phyloP scores from a whole-genome alignment of 306 rosid genomes.

The Leucaena leucocephala region DNA sequence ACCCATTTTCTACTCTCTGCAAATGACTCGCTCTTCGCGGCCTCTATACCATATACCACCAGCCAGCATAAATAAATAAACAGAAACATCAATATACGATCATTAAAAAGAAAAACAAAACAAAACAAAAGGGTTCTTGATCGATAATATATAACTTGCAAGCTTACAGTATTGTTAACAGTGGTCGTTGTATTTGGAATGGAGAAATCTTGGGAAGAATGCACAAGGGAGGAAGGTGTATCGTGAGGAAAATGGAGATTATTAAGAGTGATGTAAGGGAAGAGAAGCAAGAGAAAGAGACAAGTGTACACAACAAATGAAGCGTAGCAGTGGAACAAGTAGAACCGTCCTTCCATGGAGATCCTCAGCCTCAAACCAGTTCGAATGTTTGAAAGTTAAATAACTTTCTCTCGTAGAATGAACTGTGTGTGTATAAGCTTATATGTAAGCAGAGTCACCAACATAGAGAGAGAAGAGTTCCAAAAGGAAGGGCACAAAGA shows the following conservation, averaged over 20 bases:
- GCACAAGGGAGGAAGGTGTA: background rate
- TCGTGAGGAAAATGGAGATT: conserved; percentile 2
- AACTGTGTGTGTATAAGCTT: no score
- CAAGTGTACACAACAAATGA: conserved; percentile 24
- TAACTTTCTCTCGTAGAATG: background rate
- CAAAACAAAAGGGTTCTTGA: no score
- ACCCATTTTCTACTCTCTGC: conserved; percentile 43
- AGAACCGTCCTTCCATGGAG: conserved; percentile 35
- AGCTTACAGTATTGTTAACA: background rate
- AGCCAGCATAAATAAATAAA: background rate
- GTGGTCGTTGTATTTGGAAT: background rate
- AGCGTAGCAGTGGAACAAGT: conserved; percentile 4
- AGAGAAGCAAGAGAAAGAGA: conserved; percentile 44
- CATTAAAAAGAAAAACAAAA: background rate
- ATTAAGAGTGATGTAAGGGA: conserved; percentile 20
- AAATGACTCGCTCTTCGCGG: background rate
- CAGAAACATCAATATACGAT: background rate
- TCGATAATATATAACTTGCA: background rate
- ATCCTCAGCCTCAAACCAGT: background rate
- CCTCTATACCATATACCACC: background rate
- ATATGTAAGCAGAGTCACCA: background rate
- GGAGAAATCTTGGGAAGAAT: background rate
- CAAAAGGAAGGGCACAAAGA: no score
- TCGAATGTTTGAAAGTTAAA: background rate
- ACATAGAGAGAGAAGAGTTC: background rate